Conservation (phyloP, 331 rosid species). For the Telfairia occidentalis region DNA sequence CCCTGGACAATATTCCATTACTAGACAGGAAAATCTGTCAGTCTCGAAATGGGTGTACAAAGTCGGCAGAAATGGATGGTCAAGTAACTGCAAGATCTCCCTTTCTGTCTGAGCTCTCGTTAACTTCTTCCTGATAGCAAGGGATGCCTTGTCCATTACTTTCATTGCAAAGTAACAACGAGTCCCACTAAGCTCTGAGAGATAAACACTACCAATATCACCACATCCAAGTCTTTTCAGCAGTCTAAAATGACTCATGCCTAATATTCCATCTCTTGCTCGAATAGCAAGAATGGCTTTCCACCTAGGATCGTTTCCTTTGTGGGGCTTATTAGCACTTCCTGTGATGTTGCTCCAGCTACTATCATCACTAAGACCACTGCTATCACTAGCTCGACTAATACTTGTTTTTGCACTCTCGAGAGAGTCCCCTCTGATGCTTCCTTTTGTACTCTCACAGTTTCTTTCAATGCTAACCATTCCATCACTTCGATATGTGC, state of each 20-base stretch:
- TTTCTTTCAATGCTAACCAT: constrained; percentile 86
- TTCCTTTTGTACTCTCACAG: constrained; percentile 65
- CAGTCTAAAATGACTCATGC: constrained; percentile 93
- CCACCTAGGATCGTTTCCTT: constrained; percentile 99
- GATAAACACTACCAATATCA: constrained; percentile 97
- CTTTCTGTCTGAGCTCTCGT: constrained; percentile 94
- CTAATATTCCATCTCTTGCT: constrained; percentile 79
- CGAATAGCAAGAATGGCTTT: constrained; percentile 94
- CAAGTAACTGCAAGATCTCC: constrained; percentile 94
- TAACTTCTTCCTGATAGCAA: constrained; percentile 91
- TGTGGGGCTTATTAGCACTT: constrained; percentile 96
- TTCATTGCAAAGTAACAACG: constrained; percentile 94
- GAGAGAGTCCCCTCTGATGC: constrained; percentile 86
- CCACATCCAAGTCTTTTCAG: constrained; percentile 97
- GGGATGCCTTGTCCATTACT: constrained; percentile 98
- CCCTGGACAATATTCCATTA: constrained; percentile 98
- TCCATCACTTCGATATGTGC: constrained; percentile 31
- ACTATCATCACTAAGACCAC: constrained; percentile 96
- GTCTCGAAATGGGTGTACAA: constrained; percentile 97
- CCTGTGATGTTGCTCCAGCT: constrained; percentile 97
- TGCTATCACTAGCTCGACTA: constrained; percentile 85
- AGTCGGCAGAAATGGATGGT: constrained; percentile 97
- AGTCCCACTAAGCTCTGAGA: constrained; percentile 91
- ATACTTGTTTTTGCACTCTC: constrained; percentile 92
- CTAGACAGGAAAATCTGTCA: constrained; percentile 88